Base-by-base conservation (phyloP, 2,329 filamentous ascomycete genomes). In the Xylaria sp. region DNA sequence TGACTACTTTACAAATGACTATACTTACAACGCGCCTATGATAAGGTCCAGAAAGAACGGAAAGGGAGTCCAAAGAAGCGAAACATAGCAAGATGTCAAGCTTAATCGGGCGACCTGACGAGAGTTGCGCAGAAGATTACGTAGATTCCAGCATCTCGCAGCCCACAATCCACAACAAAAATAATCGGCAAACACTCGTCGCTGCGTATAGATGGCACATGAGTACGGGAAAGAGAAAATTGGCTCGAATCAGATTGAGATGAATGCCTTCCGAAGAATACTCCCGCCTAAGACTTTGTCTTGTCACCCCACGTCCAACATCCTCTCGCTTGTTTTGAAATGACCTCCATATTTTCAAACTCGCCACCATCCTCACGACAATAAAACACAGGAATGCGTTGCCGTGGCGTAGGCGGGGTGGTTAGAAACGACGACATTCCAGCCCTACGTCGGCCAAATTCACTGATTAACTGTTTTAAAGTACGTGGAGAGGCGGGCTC, bases 321-420 rank as follows among this genome's bases (percentile, higher is more conserved):
- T 39, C 27, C 25, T 38, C 36, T 31, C 20, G 17, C 38, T 53
- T 31, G 39, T 27, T 6, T 31, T 42, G n/a, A n/a, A 47, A 55
- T 25, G 27, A 31, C 47, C 25, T 36, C n/a, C 45, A 50, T 53
- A 27, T 42, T 39, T 33, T 36, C 29, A 17, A 55, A 13, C 29
- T 33, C 44, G 61, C 57, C 42, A 57, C 29, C 22, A 25, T 22
- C n/a, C 17, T 38, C 29, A 49, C 6, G 33, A 29, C 27, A 42
- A 59, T 45, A 25, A 15, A 17, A 33, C 15, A 38, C 9, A 59
- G 45, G 68, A 70, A 70, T 70, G 68, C 31, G 63, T 69, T 62
- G 68, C 61, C 45, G 45, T 44, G 63, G 58, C 3, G 38, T 6
- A 3, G 45, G 11, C 20, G n/a, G n/a, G n/a, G n/a, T n/a, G n/a